Evolutionary conservation across 345 rosid genomes (phyloP).

Genomic region (Nasturtium officinale): DNA sequence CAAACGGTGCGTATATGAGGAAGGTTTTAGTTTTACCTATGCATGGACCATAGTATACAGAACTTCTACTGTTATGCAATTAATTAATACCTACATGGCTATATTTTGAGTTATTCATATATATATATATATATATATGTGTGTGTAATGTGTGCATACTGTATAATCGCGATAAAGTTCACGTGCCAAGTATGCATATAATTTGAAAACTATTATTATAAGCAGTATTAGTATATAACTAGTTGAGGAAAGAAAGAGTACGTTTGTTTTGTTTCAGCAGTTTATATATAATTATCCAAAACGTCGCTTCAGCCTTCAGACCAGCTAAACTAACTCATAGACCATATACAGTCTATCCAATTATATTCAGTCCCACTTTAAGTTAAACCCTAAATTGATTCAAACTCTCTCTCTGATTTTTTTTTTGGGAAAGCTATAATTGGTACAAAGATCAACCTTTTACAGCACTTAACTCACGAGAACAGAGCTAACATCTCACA

Average conservation of each 20-base stretch:
- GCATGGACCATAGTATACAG: no score
- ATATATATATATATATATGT: neutral
- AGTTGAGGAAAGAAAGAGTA: no score
- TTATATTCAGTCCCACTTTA: neutral
- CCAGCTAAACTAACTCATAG: neutral
- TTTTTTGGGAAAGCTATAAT: neutral
- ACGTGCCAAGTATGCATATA: neutral
- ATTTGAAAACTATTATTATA: neutral
- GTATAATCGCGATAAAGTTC: constrained; percentile 3
- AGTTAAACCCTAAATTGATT: neutral
- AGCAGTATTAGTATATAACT: no score
- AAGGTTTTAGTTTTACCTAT: constrained; percentile 13
- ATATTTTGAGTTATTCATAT: neutral
- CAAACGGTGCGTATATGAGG: constrained; percentile 24
- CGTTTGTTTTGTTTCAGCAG: no score
- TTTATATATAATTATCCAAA: neutral
- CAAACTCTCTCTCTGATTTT: neutral
- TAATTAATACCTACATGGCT: constrained; percentile 14
- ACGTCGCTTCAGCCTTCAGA: neutral
- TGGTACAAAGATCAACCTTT: neutral
- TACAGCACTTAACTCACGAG: neutral
- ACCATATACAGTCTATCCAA: no score
- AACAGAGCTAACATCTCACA: neutral
- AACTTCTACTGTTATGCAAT: neutral
- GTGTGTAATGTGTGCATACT: constrained; percentile 7